These are phyloP conservation scores for Macrocystidia cucumis DNA, from an alignment of 1,284 basidiomycete genomes.

Conservation along the genomic window DNA sequence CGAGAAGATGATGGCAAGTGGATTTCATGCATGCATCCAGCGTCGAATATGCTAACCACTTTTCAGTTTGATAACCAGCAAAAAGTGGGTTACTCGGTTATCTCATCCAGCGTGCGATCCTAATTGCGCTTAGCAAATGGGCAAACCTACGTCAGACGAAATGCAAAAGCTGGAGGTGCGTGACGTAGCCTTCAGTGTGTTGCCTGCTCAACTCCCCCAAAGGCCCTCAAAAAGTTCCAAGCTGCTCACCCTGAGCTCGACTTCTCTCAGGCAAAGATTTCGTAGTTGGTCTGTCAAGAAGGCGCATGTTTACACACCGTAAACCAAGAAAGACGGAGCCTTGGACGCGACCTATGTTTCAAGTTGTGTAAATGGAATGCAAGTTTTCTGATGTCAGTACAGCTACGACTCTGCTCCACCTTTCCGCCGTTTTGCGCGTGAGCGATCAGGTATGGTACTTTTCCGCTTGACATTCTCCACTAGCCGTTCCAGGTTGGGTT, in stretches of 20 bases:
- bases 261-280: slow-evolving; percentile 87
- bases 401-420: no score
- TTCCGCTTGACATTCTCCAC: slow-evolving; percentile 87
- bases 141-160: slow-evolving; percentile 90
- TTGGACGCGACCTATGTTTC: no score
- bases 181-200: slow-evolving; percentile 3
- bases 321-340: no score
- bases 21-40: slow-evolving; percentile 8
- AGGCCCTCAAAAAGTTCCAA: slow-evolving; percentile 89
- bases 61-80: slow-evolving; percentile 94
- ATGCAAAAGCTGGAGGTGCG: slow-evolving; percentile 81
- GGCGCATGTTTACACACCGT: slow-evolving; percentile 3
- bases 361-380: no score
- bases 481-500: slow-evolving; percentile 52
- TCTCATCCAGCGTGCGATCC: slow-evolving; percentile 5
- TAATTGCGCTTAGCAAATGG: slow-evolving; percentile 68
- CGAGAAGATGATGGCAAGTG: slow-evolving; percentile 98
- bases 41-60: slow-evolving; percentile 4
- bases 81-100: slow-evolving; percentile 46
- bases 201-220: slow-evolving; percentile 7
- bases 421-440: slow-evolving; percentile 48
- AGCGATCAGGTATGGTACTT: slow-evolving; percentile 26
- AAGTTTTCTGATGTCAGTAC: no score
- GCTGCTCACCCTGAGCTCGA: slow-evolving; percentile 89
- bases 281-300: no score